phyloP scores from a whole-genome alignment of 2,329 filamentous ascomycete species.

The Fusarium kyushuense region DNA sequence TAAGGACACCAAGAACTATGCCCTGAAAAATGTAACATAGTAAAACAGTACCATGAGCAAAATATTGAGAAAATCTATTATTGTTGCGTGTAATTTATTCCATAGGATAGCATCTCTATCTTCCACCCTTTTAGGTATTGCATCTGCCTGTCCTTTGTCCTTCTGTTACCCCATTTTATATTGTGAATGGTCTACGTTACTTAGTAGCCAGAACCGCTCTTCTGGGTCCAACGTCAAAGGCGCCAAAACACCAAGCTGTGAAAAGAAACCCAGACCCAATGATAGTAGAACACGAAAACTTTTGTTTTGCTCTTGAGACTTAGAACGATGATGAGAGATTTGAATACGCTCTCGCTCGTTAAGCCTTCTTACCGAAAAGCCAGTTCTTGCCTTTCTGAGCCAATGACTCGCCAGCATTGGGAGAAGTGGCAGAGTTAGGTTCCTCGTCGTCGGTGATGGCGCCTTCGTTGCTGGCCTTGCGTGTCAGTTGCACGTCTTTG shows the following conservation, averaged over 20 bases:
- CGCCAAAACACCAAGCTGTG: conserved; percentile 46
- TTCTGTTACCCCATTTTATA: conserved; percentile 12
- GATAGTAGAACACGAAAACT: conserved; percentile 10
- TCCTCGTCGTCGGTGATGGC: conserved; percentile 46
- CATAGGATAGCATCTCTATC: conserved; percentile 43
- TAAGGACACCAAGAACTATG: conserved; percentile 21
- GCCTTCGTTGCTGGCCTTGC: conserved; percentile 49
- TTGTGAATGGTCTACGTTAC: conserved; percentile 8
- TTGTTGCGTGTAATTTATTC: conserved; percentile 30
- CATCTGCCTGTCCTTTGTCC: conserved; percentile 4
- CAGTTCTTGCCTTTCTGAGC: conserved; percentile 62
- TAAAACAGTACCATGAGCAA: conserved; percentile 30
- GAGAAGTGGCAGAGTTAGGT: conserved; percentile 17
- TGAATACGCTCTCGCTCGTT: conserved; percentile 23
- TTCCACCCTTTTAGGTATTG: conserved; percentile 19
- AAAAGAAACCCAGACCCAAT: conserved; percentile 24
- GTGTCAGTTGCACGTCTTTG: conserved; percentile 54
- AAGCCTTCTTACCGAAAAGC: conserved; percentile 63
- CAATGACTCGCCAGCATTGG: conserved; percentile 34
- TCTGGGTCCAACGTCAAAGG: conserved; percentile 19
- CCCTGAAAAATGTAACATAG: conserved; percentile 39
- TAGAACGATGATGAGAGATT: neutral
- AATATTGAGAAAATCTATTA: conserved; percentile 1
- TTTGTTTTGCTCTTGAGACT: neutral
- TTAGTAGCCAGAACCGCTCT: conserved; percentile 12